These are phyloP conservation scores for Aspergillus sp. DNA, from an alignment of 2,329 filamentous ascomycete species.

Conservation along the genomic window DNA sequence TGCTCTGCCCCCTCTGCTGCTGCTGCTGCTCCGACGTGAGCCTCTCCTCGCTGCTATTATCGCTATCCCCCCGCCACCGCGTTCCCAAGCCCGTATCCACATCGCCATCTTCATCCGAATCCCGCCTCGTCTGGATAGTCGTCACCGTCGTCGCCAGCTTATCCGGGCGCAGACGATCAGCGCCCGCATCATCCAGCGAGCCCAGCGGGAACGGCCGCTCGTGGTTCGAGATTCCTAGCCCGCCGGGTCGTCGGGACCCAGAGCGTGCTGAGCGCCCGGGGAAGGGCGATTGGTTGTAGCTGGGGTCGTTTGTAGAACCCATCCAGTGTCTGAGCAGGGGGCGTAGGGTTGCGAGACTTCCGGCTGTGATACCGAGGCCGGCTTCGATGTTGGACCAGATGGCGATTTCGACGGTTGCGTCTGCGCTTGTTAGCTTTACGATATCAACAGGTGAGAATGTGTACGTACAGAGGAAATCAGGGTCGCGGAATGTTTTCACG, in stretches of 20 bases:
- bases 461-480: conserved; percentile 30
- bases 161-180: not conserved
- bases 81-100: not conserved
- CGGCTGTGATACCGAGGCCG: conserved; percentile 40
- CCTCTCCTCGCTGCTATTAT: conserved; percentile 5
- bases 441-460: not conserved
- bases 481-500: conserved; percentile 37
- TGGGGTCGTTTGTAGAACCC: not conserved
- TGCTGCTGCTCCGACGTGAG: not conserved
- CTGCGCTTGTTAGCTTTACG: conserved; percentile 7
- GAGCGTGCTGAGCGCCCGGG: conserved; percentile 1
- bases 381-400: conserved; percentile 34
- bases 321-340: conserved; percentile 38
- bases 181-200: not conserved
- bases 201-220: not conserved
- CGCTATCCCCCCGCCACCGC: not conserved
- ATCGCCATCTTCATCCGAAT: not conserved
- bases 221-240: not conserved
- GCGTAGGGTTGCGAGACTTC: conserved; percentile 47
- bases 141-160: conserved; percentile 11
- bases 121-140: conserved; percentile 1
- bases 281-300: conserved; percentile 1
- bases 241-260: not conserved
- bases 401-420: conserved; percentile 44
- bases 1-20: not conserved